Conservation (phyloP, 169 alveolate genomes). For the Plasmodium cynomolgi region DNA sequence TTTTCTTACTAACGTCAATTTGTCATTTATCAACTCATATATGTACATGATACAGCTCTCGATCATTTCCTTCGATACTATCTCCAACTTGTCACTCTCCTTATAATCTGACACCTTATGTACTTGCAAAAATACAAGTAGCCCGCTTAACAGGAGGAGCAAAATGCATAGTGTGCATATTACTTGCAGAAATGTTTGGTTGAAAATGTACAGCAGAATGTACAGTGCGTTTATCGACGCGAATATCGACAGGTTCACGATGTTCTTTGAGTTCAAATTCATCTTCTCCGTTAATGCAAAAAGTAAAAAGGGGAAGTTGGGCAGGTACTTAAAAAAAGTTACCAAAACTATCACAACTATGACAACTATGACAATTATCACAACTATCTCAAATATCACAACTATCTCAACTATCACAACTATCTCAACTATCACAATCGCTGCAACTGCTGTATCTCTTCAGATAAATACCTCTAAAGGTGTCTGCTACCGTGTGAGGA, state of each 20-base stretch:
- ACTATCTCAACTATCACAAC: background rate
- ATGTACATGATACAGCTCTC: conserved; percentile 18
- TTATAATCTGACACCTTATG: conserved; percentile 21
- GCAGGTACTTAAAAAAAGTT: background rate
- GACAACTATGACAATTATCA: too few species aligned
- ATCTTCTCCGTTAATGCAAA: conserved; percentile 7
- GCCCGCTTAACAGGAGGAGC: conserved; percentile 62
- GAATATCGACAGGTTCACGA: conserved; percentile 64
- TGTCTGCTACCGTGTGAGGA: background rate
- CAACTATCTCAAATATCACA: background rate
- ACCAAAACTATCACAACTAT: background rate
- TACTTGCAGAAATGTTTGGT: conserved; percentile 58
- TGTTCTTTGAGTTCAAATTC: conserved; percentile 22
- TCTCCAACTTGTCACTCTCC: conserved; percentile 67
- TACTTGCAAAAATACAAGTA: conserved; percentile 69
- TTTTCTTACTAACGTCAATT: conserved; percentile 42
- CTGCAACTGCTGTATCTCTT: background rate
- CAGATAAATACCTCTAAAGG: background rate
- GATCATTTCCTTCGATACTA: conserved; percentile 40
- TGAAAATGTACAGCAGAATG: conserved; percentile 42
- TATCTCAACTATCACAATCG: background rate
- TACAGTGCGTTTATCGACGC: conserved; percentile 70
- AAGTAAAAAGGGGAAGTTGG: background rate
- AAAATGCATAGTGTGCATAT: conserved; percentile 41
- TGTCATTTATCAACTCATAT: conserved; percentile 57